Conservation (phyloP, 2,329 filamentous ascomycete species). For the Sporothrix brunneoviolacea region DNA sequence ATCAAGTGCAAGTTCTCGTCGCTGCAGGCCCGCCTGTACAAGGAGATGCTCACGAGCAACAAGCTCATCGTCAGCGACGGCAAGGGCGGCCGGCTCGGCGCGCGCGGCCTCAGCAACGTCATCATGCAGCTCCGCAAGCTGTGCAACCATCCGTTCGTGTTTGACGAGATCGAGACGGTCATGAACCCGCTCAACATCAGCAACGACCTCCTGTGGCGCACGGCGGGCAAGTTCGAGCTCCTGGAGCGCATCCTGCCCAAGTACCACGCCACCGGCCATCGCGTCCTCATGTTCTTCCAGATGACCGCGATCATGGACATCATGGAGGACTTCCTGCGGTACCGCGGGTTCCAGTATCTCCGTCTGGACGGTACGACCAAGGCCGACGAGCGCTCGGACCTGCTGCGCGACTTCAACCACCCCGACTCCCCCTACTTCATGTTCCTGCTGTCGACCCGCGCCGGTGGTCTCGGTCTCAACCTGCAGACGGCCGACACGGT, state of each 20-base stretch:
- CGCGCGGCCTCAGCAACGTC: slow-evolving; percentile 97
- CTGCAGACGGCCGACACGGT: slow-evolving; percentile 96
- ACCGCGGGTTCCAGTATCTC: slow-evolving; percentile 76
- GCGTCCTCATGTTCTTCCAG: slow-evolving; percentile 99
- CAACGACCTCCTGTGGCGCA: slow-evolving; percentile 93
- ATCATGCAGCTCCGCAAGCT: slow-evolving; percentile 98
- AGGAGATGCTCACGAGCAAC: slow-evolving; percentile 94
- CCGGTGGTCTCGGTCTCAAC: slow-evolving; percentile 94
- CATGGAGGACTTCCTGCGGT: slow-evolving; percentile 95
- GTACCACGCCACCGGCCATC: slow-evolving; percentile 83
- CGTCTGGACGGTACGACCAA: slow-evolving; percentile 96
- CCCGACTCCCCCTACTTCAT: slow-evolving; percentile 91
- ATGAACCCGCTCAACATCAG: slow-evolving; percentile 87
- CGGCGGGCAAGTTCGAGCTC: slow-evolving; percentile 93
- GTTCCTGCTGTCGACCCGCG: slow-evolving; percentile 96
- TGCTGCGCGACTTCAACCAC: slow-evolving; percentile 83
- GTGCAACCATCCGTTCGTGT: slow-evolving; percentile 98
- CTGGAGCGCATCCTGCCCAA: slow-evolving; percentile 89
- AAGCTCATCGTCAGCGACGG: slow-evolving; percentile 90
- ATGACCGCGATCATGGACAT: slow-evolving; percentile 99
- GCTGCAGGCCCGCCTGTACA: slow-evolving; percentile 87
- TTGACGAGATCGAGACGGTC: slow-evolving; percentile 94
- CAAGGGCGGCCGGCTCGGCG: slow-evolving; percentile 88
- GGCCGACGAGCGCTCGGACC: slow-evolving; percentile 89
- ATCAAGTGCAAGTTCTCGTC: slow-evolving; percentile 99